Percentiles rank a stretch among this genome's conserved stretches.
Conservation (phyloP, 2,329 filamentous ascomycete species). For the Talaromyces amestolkiae region DNA sequence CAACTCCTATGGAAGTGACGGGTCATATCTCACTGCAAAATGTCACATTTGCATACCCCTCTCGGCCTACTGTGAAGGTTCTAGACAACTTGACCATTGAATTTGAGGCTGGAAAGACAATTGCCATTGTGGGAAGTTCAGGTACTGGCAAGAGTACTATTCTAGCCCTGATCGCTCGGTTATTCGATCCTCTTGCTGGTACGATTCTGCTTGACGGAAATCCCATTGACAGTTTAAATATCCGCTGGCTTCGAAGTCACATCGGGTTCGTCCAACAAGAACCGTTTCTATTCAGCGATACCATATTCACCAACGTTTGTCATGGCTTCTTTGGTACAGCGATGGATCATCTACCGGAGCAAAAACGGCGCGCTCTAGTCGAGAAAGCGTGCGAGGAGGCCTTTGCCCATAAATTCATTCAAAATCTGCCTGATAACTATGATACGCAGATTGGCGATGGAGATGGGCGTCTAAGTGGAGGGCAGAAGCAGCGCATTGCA, state of each 20-base stretch:
- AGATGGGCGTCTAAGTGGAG: slow-evolving; percentile 54
- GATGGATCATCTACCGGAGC: not conserved
- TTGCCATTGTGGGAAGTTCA: not conserved
- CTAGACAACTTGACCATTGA: not conserved
- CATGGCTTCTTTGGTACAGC: not conserved
- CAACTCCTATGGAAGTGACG: not conserved
- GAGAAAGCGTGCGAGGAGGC: not conserved
- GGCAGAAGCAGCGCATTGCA: slow-evolving; percentile 94
- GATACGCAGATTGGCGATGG: not conserved
- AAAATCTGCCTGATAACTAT: not conserved
- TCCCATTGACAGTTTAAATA: not conserved
- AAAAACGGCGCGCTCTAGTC: not conserved
- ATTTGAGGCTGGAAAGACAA: not conserved
- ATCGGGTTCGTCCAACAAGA: not conserved
- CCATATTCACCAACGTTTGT: not conserved
- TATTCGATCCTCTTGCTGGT: not conserved
- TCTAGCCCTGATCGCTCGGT: not conserved
- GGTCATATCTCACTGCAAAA: not conserved
- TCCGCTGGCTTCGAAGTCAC: not conserved
- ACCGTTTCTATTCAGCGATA: not conserved
- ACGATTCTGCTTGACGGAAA: not conserved
- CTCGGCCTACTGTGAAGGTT: not conserved
- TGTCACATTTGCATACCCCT: slow-evolving; percentile 1
- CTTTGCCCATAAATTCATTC: not conserved
- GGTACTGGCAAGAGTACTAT: not conserved